Conservation (phyloP, 148 eudicot genomes). For the Salicornia ramosissima region DNA sequence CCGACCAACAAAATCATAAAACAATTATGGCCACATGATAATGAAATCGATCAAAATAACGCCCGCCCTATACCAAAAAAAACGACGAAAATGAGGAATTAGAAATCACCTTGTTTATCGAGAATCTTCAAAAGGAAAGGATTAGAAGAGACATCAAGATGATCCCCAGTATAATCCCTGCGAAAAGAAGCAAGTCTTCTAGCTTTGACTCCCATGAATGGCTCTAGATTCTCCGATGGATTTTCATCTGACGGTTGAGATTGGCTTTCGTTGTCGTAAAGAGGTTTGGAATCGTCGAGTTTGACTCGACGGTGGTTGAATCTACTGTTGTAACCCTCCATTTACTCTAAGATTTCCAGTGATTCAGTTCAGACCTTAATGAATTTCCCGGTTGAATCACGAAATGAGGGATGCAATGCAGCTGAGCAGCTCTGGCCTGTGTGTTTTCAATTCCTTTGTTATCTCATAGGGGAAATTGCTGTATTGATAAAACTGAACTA, state of each 20-base stretch:
- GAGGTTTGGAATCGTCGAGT: constrained; percentile 20
- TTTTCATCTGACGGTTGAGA: constrained; percentile 28
- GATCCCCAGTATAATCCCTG: constrained; percentile 61
- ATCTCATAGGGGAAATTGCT: too few species aligned
- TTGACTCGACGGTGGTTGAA: constrained; percentile 33
- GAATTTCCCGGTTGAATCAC: too few species aligned
- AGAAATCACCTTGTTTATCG: constrained; percentile 62
- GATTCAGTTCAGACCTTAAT: background rate
- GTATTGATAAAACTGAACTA: too few species aligned
- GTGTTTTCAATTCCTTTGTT: too few species aligned
- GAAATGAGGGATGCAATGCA: too few species aligned
- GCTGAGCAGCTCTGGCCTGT: too few species aligned
- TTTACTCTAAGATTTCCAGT: too few species aligned
- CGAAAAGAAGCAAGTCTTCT: constrained; percentile 54
- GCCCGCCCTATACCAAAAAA: too few species aligned
- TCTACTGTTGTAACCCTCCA: constrained; percentile 8
- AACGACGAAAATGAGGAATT: background rate
- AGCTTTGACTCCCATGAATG: constrained; percentile 67
- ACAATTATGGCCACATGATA: background rate
- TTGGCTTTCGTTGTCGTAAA: constrained; percentile 16
- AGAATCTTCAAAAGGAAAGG: constrained; percentile 67
- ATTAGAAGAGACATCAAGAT: constrained; percentile 56
- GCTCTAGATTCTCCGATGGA: constrained; percentile 45
- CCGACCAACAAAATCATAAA: background rate
- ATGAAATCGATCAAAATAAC: background rate